A percentile compares a stretch with the other conserved stretches of the same genome.
These are phyloP conservation scores for Penicilliopsis zonata DNA, from an alignment of 495 filamentous ascomycete genomes.

Conservation along the genomic window DNA sequence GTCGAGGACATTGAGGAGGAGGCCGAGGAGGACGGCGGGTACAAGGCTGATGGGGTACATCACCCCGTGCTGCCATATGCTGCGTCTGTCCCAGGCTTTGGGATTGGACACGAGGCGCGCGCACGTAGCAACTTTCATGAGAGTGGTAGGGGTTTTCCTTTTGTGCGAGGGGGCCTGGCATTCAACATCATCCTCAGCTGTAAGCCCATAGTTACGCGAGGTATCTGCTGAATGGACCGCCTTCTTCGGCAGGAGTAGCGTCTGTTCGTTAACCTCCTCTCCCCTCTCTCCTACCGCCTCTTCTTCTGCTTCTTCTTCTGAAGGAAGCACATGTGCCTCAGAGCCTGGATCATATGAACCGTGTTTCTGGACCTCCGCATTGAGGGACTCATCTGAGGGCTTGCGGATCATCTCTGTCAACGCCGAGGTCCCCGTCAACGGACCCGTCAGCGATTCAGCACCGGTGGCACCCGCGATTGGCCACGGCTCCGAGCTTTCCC, in stretches of 20 bases:
- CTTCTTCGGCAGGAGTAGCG: conserved; percentile 30
- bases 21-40: conserved; percentile 77
- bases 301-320: no score
- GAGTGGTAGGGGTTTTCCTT: conserved; percentile 7
- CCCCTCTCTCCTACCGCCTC: no score
- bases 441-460: conserved; percentile 7
- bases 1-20: conserved; percentile 87
- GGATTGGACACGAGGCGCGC: conserved; percentile 34
- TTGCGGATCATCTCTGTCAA: conserved; percentile 52
- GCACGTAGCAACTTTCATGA: conserved; percentile 13
- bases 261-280: conserved; percentile 26
- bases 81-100: conserved; percentile 57
- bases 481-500: background rate
- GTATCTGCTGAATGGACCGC: conserved; percentile 10
- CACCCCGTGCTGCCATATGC: conserved; percentile 51
- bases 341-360: no score
- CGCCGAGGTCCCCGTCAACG: conserved; percentile 37
- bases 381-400: conserved; percentile 29
- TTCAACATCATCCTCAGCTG: conserved; percentile 28
- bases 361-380: no score
- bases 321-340: no score
- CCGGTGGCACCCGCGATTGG: conserved; percentile 1
- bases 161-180: conserved; percentile 13
- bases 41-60: conserved; percentile 56
- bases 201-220: conserved; percentile 17